These are phyloP conservation scores for Mycena kentingensis DNA, from an alignment of 768 basidiomycete genomes.

Conservation along the genomic window DNA sequence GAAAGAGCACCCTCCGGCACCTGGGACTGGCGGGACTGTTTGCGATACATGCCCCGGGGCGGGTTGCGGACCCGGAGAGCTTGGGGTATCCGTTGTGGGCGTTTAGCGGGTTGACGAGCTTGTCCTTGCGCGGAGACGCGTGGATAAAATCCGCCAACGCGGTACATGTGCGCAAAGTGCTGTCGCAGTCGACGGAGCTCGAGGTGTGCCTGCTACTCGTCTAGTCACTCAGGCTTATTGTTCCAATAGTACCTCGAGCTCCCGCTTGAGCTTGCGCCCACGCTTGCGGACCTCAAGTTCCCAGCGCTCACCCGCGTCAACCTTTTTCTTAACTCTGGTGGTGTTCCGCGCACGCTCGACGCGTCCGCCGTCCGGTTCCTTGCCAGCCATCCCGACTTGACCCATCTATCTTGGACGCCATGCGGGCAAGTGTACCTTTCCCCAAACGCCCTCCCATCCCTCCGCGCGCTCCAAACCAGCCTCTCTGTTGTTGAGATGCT, in stretches of 20 bases:
- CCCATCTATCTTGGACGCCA: constrained; percentile 50
- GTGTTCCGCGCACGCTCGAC: constrained; percentile 35
- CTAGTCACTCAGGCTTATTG: background rate
- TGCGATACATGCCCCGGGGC: constrained; percentile 38
- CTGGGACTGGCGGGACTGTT: constrained; percentile 42
- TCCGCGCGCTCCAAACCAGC: constrained; percentile 40
- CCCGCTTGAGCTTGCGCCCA: constrained; percentile 44
- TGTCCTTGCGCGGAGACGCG: constrained; percentile 31
- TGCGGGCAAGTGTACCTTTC: constrained; percentile 36
- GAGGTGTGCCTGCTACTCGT: constrained; percentile 25
- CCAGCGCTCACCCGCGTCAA: constrained; percentile 44
- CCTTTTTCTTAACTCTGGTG: constrained; percentile 45
- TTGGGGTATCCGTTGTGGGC: constrained; percentile 42
- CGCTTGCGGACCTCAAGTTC: constrained; percentile 39
- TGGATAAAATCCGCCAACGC: constrained; percentile 33
- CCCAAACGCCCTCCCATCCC: constrained; percentile 40
- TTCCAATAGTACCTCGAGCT: constrained; percentile 42
- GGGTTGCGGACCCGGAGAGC: constrained; percentile 31
- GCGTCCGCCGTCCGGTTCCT: constrained; percentile 42
- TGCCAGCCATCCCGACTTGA: constrained; percentile 46
- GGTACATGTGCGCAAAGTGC: constrained; percentile 28
- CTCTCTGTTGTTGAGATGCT: constrained; percentile 39
- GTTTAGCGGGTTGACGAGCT: constrained; percentile 29
- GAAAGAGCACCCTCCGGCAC: constrained; percentile 34
- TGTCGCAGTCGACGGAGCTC: constrained; percentile 30